phyloP scores from a whole-genome alignment of 805 yeast species.

The Candida manassasensis region DNA sequence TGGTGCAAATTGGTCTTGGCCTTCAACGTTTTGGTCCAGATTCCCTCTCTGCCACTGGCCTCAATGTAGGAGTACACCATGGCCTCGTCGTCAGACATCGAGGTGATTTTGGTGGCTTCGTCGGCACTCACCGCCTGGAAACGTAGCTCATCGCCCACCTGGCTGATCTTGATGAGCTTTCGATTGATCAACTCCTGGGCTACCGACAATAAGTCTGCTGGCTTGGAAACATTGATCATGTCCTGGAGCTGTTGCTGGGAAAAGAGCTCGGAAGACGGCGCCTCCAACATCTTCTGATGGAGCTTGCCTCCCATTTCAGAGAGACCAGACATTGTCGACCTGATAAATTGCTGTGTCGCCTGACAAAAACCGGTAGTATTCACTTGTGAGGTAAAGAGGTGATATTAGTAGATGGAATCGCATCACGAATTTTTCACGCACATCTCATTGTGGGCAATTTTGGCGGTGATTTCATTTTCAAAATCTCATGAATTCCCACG shows the following conservation, averaged over 20 bases:
- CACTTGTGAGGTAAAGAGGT: too few species aligned
- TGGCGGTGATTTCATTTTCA: not conserved
- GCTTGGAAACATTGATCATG: constrained; percentile 39
- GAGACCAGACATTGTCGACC: constrained; percentile 16
- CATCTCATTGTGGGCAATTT: not conserved
- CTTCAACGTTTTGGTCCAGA: constrained; percentile 90
- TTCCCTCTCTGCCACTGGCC: constrained; percentile 91
- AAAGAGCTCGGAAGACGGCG: constrained; percentile 47
- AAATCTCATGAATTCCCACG: constrained; percentile 6
- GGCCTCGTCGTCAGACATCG: constrained; percentile 84
- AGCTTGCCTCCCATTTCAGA: constrained; percentile 50
- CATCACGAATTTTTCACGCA: constrained; percentile 3
- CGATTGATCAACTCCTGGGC: constrained; percentile 51
- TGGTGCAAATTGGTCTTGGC: constrained; percentile 87
- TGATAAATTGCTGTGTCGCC: not conserved
- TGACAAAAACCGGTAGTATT: too few species aligned
- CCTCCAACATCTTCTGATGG: constrained; percentile 59
- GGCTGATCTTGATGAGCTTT: constrained; percentile 64
- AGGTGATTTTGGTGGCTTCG: constrained; percentile 73
- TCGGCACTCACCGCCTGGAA: constrained; percentile 70
- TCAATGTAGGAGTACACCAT: constrained; percentile 88
- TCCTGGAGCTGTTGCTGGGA: constrained; percentile 65
- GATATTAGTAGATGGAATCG: too few species aligned
- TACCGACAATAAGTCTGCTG: constrained; percentile 41
- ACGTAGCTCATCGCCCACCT: constrained; percentile 58